These are phyloP conservation scores for Atalantia buxifolia DNA, from an alignment of 345 rosid genomes.

Conservation along the genomic window DNA sequence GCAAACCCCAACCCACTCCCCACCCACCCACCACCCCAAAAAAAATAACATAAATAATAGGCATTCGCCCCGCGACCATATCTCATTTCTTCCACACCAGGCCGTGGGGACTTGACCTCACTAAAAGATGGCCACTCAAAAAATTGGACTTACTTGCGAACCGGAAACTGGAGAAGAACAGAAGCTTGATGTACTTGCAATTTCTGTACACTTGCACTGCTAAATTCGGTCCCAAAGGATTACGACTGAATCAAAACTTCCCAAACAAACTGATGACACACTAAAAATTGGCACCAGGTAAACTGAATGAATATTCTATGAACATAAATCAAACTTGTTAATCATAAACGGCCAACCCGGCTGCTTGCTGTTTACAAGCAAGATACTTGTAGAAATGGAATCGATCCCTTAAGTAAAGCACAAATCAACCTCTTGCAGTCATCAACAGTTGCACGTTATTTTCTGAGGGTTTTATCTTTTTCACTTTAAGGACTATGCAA, in stretches of 20 bases:
- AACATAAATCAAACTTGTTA: neutral
- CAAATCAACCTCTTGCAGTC: neutral
- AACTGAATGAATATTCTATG: neutral
- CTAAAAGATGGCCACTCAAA: neutral
- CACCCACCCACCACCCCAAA: accelerated
- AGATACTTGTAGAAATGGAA: neutral
- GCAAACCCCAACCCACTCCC: too few relatives aligned
- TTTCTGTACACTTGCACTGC: conserved; percentile 15
- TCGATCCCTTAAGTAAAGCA: neutral
- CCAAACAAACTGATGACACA: neutral
- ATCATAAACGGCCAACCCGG: neutral
- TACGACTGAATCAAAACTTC: neutral
- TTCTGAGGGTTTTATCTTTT: neutral
- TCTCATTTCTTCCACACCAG: neutral
- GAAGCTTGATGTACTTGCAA: neutral
- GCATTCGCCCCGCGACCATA: neutral
- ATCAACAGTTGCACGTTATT: neutral
- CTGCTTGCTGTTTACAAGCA: conserved; percentile 13
- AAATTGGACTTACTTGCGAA: neutral
- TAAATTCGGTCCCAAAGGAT: neutral
- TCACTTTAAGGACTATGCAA: conserved; percentile 62
- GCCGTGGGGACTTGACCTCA: neutral
- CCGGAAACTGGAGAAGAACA: neutral
- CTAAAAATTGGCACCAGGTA: conserved; percentile 2
- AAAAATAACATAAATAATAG: too few relatives aligned